These are phyloP conservation scores for Sphaerulina populicola DNA, from an alignment of 2,329 filamentous ascomycete genomes.

Conservation along the genomic window DNA sequence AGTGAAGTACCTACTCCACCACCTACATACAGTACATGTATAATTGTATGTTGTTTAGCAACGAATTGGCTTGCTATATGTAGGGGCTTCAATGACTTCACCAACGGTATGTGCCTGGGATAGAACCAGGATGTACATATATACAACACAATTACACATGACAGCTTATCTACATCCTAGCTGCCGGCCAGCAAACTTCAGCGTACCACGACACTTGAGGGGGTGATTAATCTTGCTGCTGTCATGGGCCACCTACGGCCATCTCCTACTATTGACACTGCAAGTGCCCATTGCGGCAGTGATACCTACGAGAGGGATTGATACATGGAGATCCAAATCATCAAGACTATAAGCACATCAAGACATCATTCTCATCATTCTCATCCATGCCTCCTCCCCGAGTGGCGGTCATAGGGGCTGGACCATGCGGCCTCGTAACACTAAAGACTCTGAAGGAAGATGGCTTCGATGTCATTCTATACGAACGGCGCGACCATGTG, in stretches of 20 bases:
- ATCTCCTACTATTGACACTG: neutral
- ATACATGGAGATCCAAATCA: neutral
- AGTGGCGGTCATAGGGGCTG: slow-evolving; percentile 4
- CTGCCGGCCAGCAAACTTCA: neutral
- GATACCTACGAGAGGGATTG: neutral
- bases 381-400: neutral
- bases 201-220: neutral
- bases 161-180: neutral
- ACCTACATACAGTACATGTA: too few species aligned
- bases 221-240: neutral
- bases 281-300: neutral
- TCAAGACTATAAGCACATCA: neutral
- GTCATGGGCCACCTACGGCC: neutral
- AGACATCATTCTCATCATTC: neutral
- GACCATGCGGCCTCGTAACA: slow-evolving; percentile 12
- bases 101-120: neutral
- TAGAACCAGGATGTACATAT: neutral
- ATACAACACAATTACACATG: neutral
- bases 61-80: neutral
- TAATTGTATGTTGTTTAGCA: too few species aligned
- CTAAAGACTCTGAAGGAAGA: slow-evolving; percentile 38
- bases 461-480: slow-evolving; percentile 36
- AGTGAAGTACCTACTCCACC: too few species aligned
- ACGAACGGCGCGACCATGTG: slow-evolving; percentile 35
- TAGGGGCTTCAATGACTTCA: neutral